Evolutionary conservation across 306 rosid genomes (phyloP), one percentile per base, ranked within the genome.

Genomic region (Castanea crenata): DNA sequence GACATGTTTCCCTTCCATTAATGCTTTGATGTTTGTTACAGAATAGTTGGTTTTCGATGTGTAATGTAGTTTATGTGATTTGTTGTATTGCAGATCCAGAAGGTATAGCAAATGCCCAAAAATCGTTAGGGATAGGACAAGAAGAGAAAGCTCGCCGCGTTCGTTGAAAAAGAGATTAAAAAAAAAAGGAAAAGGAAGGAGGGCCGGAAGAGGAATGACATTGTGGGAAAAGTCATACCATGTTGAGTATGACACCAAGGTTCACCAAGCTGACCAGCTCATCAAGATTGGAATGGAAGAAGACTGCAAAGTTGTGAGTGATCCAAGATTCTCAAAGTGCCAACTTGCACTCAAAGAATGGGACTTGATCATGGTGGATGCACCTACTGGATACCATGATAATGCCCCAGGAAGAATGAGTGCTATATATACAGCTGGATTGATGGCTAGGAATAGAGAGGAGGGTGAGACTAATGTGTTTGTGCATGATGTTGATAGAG

Each of bases 341-440:
- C 23, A 23, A 23, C 23, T 23, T 23, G 23, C 23, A 23, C 23
- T 23, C 23, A 23, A 23, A 23, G 99, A 91, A 23, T 95, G 99
- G 99, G 99, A 95, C 55, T 73, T 91, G 84, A 95, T 95, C 25
- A 91, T 95, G 99, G 97, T 95, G 52, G 99, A 95, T 75, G 98
- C 99, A 12, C 98, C 99, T 0, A 92, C 97, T 0, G 98, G 99
- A 11, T 95, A 86, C 76, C 85, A 83, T 69, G 91, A 89, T 0
- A 91, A 75, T 6, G 99, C 99, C 0, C 98, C 99, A 0, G 99
- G 99, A 21, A 87, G 99, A 78, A 95, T 95, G 99, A 88, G 58
- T 15, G 98, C 97, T 0, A 95, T 95, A 13, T 95, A 90, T 85
- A 92, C 99, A 19, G 98, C 98, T 0, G 99, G 99, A 10, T 61